These are phyloP conservation scores for Chalciporus sphaerocephalus DNA, from an alignment of 768 basidiomycete genomes.

Conservation along the genomic window DNA sequence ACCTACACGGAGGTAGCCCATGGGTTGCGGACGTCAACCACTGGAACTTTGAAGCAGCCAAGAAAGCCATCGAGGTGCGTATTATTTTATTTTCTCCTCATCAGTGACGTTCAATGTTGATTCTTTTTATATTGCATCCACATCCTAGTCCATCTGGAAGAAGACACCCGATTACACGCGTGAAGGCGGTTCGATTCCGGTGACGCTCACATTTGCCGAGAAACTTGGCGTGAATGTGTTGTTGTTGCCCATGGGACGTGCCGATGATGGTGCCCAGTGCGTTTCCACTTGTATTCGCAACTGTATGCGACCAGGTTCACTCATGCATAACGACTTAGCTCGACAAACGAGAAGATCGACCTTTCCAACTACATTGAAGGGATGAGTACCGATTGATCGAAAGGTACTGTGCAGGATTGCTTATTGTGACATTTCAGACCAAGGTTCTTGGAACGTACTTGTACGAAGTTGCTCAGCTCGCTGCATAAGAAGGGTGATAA, in stretches of 20 bases:
- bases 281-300: conserved; percentile 27
- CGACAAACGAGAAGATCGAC: conserved; percentile 95
- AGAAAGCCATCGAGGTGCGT: conserved; percentile 71
- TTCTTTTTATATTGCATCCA: too few species aligned
- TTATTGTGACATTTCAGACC: conserved; percentile 16
- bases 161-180: conserved; percentile 78
- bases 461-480: conserved; percentile 28
- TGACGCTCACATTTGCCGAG: conserved; percentile 92
- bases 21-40: conserved; percentile 85
- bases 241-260: conserved; percentile 88
- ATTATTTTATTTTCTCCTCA: background rate
- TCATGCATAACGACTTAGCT: conserved; percentile 39
- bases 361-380: conserved; percentile 83
- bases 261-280: conserved; percentile 91
- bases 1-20: conserved; percentile 78
- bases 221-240: conserved; percentile 81
- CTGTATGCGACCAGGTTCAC: background rate
- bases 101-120: too few species aligned
- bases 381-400: conserved; percentile 39
- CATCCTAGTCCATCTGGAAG: conserved; percentile 54
- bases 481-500: conserved; percentile 11
- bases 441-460: conserved; percentile 33
- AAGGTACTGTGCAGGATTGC: background rate
- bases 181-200: conserved; percentile 93
- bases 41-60: conserved; percentile 92